Percentiles rank a stretch among this genome's conserved stretches.
These are phyloP conservation scores for Aspergillus egyptiacus DNA, from an alignment of 495 filamentous ascomycete genomes.

Conservation along the genomic window DNA sequence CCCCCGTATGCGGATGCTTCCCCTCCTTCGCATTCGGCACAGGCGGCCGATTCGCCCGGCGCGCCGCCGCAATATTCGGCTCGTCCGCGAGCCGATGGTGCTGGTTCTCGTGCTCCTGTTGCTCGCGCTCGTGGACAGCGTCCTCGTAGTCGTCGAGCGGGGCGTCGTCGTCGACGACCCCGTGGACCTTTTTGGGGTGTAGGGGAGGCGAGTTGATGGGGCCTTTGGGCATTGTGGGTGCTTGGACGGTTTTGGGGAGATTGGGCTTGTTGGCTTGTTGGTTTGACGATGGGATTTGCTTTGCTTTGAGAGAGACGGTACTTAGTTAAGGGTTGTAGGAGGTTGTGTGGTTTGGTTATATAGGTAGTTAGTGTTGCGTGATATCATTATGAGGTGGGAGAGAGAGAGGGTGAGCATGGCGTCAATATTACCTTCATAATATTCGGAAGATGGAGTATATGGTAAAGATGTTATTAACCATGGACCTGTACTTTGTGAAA, in stretches of 20 bases:
- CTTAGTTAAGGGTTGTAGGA: no score
- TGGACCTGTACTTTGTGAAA: no score
- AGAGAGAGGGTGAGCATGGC: no score
- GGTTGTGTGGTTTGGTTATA: no score
- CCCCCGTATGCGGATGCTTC: conserved; percentile 2
- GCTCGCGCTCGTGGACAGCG: not conserved
- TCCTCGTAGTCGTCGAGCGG: conserved; percentile 10
- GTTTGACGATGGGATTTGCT: no score
- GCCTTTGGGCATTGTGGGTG: conserved; percentile 2
- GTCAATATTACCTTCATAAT: no score
- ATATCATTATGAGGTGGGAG: no score
- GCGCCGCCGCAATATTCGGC: conserved; percentile 6
- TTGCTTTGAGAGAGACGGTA: no score
- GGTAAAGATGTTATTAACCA: no score
- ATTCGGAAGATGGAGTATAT: no score
- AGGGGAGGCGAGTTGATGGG: conserved; percentile 7
- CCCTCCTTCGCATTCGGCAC: not conserved
- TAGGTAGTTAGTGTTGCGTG: no score
- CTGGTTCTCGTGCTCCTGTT: not conserved
- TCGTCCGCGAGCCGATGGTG: not conserved
- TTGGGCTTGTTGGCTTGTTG: no score
- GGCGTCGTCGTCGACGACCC: conserved; percentile 3
- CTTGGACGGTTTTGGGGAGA: not conserved
- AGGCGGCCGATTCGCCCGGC: conserved; percentile 2
- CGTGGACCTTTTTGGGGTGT: conserved; percentile 2